phyloP scores from a whole-genome alignment of 345 rosid genomes.

The Eucalyptus erythrocorys region DNA sequence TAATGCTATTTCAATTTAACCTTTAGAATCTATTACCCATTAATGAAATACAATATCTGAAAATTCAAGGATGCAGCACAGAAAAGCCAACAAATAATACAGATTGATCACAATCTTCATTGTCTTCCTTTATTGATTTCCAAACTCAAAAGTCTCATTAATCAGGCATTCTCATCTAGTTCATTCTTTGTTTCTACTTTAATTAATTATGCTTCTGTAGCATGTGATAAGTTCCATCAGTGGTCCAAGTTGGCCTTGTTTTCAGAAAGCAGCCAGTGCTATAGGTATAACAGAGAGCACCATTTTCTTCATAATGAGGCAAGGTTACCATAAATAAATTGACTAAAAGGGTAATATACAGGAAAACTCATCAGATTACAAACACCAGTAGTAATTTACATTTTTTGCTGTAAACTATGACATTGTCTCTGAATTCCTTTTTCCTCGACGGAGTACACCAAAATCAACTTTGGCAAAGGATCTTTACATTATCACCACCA shows the following conservation, averaged over 20 bases:
- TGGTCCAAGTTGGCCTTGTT: not conserved
- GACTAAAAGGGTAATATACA: not conserved
- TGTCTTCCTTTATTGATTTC: not conserved
- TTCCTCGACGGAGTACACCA: not conserved
- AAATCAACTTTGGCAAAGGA: not conserved
- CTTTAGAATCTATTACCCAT: not conserved
- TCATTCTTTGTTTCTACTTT: not conserved
- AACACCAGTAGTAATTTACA: not conserved
- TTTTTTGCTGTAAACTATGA: not conserved
- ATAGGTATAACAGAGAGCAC: not conserved
- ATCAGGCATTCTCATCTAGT: not conserved
- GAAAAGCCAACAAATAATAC: not conserved
- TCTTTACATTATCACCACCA: not conserved
- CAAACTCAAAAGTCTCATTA: not conserved
- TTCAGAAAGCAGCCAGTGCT: not conserved
- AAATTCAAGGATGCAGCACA: not conserved
- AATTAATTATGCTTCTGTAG: not conserved
- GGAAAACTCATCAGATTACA: not conserved
- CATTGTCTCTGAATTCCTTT: not conserved
- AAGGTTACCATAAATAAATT: not conserved
- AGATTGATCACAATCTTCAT: not conserved
- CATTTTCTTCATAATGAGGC: not conserved
- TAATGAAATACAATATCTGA: not conserved
- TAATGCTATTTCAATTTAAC: not conserved
- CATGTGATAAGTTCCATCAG: not conserved